Conservation (phyloP, 1,284 basidiomycete species). For the Ceratobasidium sp. region DNA sequence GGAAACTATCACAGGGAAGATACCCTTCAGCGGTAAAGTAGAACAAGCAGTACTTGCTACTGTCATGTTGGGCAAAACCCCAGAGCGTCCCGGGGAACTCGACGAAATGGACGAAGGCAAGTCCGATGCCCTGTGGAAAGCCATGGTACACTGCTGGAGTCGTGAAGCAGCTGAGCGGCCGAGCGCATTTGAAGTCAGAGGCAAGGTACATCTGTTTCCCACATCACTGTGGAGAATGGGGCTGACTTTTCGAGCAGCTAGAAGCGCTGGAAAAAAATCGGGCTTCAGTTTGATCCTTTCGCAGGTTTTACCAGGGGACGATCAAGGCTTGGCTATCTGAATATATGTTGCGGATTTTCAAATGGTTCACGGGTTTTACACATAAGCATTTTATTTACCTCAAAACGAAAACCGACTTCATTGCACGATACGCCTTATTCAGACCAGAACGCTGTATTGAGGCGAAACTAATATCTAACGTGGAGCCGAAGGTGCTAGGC, state of each 20-base stretch:
- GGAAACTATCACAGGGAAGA: not conserved
- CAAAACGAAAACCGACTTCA: too few species aligned
- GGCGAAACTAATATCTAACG: too few species aligned
- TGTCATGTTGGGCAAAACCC: not conserved
- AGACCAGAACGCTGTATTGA: too few species aligned
- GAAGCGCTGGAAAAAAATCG: not conserved
- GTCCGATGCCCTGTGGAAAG: not conserved
- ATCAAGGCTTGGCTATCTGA: too few species aligned
- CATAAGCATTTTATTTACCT: too few species aligned
- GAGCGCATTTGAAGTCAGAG: not conserved
- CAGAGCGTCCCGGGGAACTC: not conserved
- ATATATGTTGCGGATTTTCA: too few species aligned
- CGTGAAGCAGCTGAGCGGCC: not conserved
- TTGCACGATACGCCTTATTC: too few species aligned
- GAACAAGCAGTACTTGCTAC: not conserved
- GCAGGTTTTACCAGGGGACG: too few species aligned
- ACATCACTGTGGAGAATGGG: not conserved
- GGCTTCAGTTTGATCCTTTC: too few species aligned
- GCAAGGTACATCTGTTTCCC: not conserved
- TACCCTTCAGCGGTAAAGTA: not conserved
- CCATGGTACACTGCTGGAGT: not conserved
- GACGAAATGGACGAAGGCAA: not conserved
- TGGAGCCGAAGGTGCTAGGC: too few species aligned
- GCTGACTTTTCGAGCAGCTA: not conserved
- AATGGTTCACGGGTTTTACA: too few species aligned